Percentiles rank a stretch among this genome's conserved stretches.
phyloP scores from a whole-genome alignment of 78 protist species.

The Dictyostelium brefeldianum region DNA sequence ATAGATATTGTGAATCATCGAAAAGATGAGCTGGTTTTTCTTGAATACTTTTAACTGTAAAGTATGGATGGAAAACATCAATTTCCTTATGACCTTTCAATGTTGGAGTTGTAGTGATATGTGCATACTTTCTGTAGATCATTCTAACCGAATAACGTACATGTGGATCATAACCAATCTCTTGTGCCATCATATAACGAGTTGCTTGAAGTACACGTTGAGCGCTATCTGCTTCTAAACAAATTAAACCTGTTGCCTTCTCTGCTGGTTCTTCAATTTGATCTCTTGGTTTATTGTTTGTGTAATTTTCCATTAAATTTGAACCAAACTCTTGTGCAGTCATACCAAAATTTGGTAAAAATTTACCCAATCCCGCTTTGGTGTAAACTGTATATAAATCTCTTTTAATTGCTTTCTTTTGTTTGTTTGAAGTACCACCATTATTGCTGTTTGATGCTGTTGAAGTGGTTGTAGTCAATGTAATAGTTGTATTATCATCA shows the following conservation, averaged over 20 bases:
- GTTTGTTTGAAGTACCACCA: background rate
- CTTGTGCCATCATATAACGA: slow-evolving; percentile 79
- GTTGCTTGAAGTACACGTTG: slow-evolving; percentile 47
- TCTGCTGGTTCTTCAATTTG: slow-evolving; percentile 19
- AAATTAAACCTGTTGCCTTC: slow-evolving; percentile 15
- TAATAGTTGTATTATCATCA: background rate
- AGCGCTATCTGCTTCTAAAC: slow-evolving; percentile 26
- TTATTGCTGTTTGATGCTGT: background rate
- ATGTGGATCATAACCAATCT: slow-evolving; percentile 78
- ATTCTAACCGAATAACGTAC: slow-evolving; percentile 59
- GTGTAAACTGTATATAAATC: slow-evolving; percentile 70
- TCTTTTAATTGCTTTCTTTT: slow-evolving; percentile 74
- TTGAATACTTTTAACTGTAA: slow-evolving; percentile 40
- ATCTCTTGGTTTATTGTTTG: slow-evolving; percentile 17
- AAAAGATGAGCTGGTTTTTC: slow-evolving; percentile 70
- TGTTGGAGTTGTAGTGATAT: slow-evolving; percentile 67
- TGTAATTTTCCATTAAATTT: slow-evolving; percentile 62
- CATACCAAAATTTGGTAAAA: slow-evolving; percentile 72
- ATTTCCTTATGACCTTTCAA: slow-evolving; percentile 55
- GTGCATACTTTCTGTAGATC: slow-evolving; percentile 63
- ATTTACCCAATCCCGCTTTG: slow-evolving; percentile 50
- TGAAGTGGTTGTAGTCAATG: background rate
- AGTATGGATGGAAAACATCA: slow-evolving; percentile 76
- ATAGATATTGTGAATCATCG: slow-evolving; percentile 58
- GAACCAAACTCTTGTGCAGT: slow-evolving; percentile 72